Evolutionary conservation across 192 early-diverging fungal species (phyloP).

Genomic region (Coemansia sp.): DNA sequence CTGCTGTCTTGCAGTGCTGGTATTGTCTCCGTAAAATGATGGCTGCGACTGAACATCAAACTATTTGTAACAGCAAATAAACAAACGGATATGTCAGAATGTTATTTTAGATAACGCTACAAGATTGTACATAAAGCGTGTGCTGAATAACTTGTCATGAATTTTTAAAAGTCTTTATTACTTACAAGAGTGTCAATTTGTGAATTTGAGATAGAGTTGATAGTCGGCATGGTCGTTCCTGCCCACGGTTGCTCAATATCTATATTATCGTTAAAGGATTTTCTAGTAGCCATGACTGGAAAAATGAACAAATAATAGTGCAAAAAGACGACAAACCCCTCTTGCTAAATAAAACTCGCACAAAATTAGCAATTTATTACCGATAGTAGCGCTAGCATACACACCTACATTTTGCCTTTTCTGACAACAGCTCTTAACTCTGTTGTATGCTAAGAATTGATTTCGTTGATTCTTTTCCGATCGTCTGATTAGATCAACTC

Average conservation of each 20-base stretch:
- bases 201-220: constrained; percentile 33
- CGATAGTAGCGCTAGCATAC: no score
- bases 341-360: no score
- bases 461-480: not conserved
- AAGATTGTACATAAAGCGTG: no score
- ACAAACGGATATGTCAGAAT: no score
- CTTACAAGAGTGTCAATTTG: constrained; percentile 45
- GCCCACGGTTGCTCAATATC: constrained; percentile 23
- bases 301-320: no score
- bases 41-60: constrained; percentile 35
- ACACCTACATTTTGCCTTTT: no score
- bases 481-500: not conserved
- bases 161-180: not conserved
- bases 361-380: no score
- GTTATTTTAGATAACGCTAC: not conserved
- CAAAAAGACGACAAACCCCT: not conserved
- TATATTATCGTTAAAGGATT: constrained; percentile 40
- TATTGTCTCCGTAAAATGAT: constrained; percentile 13
- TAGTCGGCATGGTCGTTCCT: constrained; percentile 15
- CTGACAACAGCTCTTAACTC: not conserved
- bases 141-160: no score
- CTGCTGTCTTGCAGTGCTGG: not conserved
- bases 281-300: constrained; percentile 1
- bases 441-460: not conserved
- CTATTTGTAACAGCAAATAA: constrained; percentile 6